Base-by-base conservation (phyloP, 176 grass and related monocot genomes). In the Rhynchospora pubera region DNA sequence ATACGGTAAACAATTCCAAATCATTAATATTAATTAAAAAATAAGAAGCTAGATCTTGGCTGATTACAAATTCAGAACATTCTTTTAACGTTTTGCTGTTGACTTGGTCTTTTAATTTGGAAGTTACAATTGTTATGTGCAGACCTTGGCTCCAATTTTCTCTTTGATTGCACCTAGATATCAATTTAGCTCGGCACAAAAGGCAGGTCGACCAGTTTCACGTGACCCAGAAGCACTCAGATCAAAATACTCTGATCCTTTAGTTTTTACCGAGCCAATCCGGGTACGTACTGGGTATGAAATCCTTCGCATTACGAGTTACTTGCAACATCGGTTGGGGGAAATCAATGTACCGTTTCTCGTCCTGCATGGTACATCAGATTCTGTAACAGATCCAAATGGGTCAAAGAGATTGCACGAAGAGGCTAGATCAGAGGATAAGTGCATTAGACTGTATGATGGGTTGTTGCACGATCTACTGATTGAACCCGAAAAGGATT, bases 231-330 rank as follows among this genome's bases (percentile, higher is more conserved):
- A 98, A 71, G 89, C 92, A 9, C 84, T 98, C 51, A 81, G 45
- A 16, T 78, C 82, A 8, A 98, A 98, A 22, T 98, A 98, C 82
- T 80, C 92, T 0, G 96, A 94, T 82, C 92, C 76, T 16, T 83
- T 98, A n/a, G 92, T 98, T 14, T 98, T 94, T 88, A 98, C 92
- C 0, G 92, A 92, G 15, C 77, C 96, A 0, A 94, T 98, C 78
- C 84, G 96, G 42, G 90, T 98, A 0, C 28, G 89, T 55, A 98
- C 92, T 2, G 92, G 96, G 18, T 93, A 88, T 46, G 96, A 98
- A 87, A 91, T 98, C 85, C 86, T 95, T 23, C 57, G 87, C 32
- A 82, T 99, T 44, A 92, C 89, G 0, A 82, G 89, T 0, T 94
- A 56, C 67, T 79, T 95, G 82, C 89, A 91, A 78, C 76, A 87